Conservation (phyloP, 352 stramenopile genomes). For the Globisporangium carolinianum region DNA sequence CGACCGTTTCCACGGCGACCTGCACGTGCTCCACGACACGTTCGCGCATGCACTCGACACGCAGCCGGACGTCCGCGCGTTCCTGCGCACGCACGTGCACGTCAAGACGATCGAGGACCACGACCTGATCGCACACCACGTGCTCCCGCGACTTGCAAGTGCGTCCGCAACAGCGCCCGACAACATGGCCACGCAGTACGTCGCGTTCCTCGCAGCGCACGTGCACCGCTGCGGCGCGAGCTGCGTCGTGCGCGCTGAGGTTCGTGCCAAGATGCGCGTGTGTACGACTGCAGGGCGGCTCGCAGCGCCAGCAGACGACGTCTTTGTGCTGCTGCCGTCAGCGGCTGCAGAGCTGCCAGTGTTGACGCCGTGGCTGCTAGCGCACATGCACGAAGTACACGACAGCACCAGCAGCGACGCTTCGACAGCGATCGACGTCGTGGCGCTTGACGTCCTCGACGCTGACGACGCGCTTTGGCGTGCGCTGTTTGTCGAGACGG, state of each 20-base stretch:
- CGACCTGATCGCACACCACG: conserved; percentile 59
- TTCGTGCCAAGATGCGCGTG: conserved; percentile 25
- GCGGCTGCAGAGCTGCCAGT: conserved; percentile 12
- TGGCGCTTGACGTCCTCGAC: conserved; percentile 5
- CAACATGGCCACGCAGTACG: conserved; percentile 13
- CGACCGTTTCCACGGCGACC: conserved; percentile 31
- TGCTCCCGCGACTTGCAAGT: conserved; percentile 36
- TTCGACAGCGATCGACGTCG: conserved; percentile 2
- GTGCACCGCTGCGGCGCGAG: conserved; percentile 15
- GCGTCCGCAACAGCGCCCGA: not conserved
- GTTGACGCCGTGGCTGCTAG: conserved; percentile 20
- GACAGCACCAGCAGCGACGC: not conserved
- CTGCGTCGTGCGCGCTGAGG: conserved; percentile 20
- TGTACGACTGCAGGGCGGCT: conserved; percentile 19
- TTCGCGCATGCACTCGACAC: conserved; percentile 26
- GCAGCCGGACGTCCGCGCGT: conserved; percentile 26
- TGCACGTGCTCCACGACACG: conserved; percentile 31
- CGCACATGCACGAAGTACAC: conserved; percentile 3
- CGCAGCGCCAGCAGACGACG: conserved; percentile 8
- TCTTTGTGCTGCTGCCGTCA: conserved; percentile 29
- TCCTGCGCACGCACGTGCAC: conserved; percentile 45
- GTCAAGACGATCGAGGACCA: conserved; percentile 63
- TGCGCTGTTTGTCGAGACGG: conserved; percentile 34
- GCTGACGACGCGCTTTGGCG: conserved; percentile 18
- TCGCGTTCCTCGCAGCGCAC: conserved; percentile 29